phyloP scores from a whole-genome alignment of 2,329 filamentous ascomycete species.

The Parafenestella ontariensis region DNA sequence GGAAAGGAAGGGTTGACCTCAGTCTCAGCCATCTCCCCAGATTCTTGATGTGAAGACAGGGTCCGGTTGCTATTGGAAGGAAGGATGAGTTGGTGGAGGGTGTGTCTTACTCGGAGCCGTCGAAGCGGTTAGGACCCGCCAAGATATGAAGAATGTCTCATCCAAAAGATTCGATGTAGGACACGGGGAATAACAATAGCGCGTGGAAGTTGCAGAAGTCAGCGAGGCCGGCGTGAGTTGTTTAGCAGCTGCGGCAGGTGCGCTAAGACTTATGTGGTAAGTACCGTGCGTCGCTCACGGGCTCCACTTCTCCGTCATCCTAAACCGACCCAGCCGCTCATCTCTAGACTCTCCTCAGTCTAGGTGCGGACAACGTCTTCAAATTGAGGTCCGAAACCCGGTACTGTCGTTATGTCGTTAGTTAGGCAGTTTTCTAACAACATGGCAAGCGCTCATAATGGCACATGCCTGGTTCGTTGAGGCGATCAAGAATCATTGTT shows the following conservation, averaged over 20 bases:
- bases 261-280: conserved; percentile 4
- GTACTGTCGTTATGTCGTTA: too few species aligned
- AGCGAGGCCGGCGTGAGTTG: conserved; percentile 25
- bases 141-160: conserved; percentile 17
- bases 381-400: too few species aligned
- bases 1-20: conserved; percentile 13
- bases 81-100: conserved; percentile 20
- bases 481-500: too few species aligned
- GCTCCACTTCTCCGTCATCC: too few species aligned
- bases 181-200: conserved; percentile 12
- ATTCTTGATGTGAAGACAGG: conserved; percentile 11
- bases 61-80: conserved; percentile 18
- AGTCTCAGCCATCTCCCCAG: conserved; percentile 30
- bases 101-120: conserved; percentile 32
- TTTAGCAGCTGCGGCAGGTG: too few species aligned
- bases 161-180: conserved; percentile 17
- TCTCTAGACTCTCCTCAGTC: too few species aligned
- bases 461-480: too few species aligned
- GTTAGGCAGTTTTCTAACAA: too few species aligned
- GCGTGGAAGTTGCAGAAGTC: conserved; percentile 16
- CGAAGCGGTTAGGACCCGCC: conserved; percentile 28
- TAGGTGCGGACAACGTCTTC: too few species aligned
- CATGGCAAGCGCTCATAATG: too few species aligned
- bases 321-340: too few species aligned
- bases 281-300: not conserved